Evolutionary conservation across 139 green algal genomes (phyloP).

Genomic region (Chlamydomonas sp.): DNA sequence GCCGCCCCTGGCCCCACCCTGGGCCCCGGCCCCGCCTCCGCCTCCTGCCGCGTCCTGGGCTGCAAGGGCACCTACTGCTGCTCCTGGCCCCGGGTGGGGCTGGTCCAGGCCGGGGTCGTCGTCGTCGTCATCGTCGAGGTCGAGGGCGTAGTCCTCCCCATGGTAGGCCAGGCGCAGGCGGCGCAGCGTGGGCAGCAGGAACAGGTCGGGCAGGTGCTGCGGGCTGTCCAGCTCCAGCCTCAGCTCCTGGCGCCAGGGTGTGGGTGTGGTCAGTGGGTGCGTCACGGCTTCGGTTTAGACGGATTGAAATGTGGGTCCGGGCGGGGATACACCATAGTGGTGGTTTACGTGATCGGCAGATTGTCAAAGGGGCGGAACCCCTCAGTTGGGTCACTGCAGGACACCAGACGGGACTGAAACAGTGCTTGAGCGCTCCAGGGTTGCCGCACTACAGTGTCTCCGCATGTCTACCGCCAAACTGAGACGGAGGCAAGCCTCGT

Average conservation of each 20-base stretch:
- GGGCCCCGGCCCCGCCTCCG: too few relatives aligned
- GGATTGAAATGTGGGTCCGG: too few relatives aligned
- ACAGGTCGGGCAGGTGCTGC: constrained; percentile 15
- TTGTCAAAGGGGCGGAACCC: too few relatives aligned
- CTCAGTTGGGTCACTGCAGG: too few relatives aligned
- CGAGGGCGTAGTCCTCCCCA: not conserved
- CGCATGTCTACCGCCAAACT: too few relatives aligned
- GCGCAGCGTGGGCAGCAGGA: not conserved
- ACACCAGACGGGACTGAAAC: too few relatives aligned
- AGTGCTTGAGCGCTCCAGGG: too few relatives aligned
- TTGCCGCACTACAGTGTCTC: too few relatives aligned
- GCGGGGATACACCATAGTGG: too few relatives aligned
- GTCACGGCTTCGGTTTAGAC: too few relatives aligned
- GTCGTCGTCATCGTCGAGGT: constrained; percentile 2
- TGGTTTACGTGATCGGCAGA: too few relatives aligned
- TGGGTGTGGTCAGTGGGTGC: not conserved
- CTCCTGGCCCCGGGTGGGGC: not conserved
- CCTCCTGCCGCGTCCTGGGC: not conserved
- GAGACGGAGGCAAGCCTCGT: too few relatives aligned
- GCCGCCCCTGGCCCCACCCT: not conserved
- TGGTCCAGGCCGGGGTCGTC: not conserved
- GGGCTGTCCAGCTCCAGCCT: constrained; percentile 14
- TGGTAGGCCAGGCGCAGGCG: constrained; percentile 6
- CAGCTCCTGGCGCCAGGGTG: constrained; percentile 4
- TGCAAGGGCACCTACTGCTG: not conserved